A percentile compares a stretch with the other conserved stretches of the same genome.
Evolutionary conservation across 2,329 filamentous ascomycete species (phyloP).

Genomic region (Trichoderma koningiopsis): DNA sequence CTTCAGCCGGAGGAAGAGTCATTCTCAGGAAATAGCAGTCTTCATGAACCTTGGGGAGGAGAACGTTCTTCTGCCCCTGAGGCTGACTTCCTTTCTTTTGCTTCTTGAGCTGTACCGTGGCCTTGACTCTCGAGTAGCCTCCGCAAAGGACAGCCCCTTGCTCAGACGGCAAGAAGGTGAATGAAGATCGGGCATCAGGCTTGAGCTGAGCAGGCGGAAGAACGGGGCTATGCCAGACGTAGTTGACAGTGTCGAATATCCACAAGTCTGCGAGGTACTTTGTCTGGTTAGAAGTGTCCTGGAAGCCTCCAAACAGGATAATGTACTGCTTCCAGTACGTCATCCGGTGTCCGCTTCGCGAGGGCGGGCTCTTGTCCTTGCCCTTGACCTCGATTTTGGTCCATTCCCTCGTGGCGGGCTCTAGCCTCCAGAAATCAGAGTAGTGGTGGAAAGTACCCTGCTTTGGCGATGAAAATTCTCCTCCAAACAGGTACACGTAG

Average conservation of each 20-base stretch:
- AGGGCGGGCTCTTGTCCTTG: conserved; percentile 76
- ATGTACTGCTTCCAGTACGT: conserved; percentile 97
- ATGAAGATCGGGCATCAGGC: conserved; percentile 87
- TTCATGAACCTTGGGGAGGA: conserved; percentile 88
- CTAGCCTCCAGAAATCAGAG: conserved; percentile 95
- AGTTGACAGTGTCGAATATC: conserved; percentile 91
- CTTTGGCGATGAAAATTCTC: conserved; percentile 94
- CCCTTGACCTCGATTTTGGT: conserved; percentile 79
- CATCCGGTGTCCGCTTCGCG: conserved; percentile 91
- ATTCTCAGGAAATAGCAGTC: conserved; percentile 93
- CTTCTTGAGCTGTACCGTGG: conserved; percentile 65
- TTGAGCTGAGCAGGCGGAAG: conserved; percentile 79
- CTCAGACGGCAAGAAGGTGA: conserved; percentile 89
- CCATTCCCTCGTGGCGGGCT: conserved; percentile 86
- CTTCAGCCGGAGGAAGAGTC: conserved; percentile 68
- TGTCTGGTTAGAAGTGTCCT: conserved; percentile 93
- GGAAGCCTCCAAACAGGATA: conserved; percentile 92
- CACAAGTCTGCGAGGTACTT: conserved; percentile 93
- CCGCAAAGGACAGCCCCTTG: conserved; percentile 87
- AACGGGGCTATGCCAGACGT: conserved; percentile 77
- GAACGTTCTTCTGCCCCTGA: conserved; percentile 67
- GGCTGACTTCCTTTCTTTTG: conserved; percentile 60
- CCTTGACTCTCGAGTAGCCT: conserved; percentile 90
- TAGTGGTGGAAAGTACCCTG: conserved; percentile 99
- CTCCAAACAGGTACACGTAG: conserved; percentile 89